phyloP scores from a whole-genome alignment of 306 rosid species.

The Betula pendula region DNA sequence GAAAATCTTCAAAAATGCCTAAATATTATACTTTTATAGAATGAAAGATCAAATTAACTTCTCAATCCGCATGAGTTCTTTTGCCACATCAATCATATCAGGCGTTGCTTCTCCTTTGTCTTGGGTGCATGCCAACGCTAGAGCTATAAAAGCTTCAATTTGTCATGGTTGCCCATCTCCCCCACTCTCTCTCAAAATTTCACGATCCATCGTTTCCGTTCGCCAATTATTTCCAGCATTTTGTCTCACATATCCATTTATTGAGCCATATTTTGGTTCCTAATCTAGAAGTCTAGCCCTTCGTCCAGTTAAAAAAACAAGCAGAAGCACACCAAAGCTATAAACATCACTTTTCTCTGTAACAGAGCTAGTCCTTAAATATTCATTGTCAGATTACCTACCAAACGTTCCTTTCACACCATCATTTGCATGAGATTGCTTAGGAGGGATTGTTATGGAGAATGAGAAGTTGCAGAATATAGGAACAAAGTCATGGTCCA shows the following conservation, averaged over 20 bases:
- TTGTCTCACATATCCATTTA: background rate
- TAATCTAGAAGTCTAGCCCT: no score
- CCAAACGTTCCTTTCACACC: background rate
- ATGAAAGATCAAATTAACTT: background rate
- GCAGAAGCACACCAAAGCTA: background rate
- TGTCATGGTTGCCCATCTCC: background rate
- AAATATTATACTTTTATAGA: no score
- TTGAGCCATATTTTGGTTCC: background rate
- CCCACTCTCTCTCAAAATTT: background rate
- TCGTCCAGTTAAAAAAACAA: background rate
- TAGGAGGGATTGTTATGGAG: background rate
- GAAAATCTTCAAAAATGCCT: no score
- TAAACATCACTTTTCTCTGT: background rate
- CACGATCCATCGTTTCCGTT: background rate
- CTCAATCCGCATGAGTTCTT: background rate
- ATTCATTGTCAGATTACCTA: background rate
- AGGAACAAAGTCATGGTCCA: slow-evolving; percentile 13
- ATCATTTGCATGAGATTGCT: background rate
- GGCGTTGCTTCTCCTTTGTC: background rate
- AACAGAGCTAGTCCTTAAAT: background rate
- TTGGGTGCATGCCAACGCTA: background rate
- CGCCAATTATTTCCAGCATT: background rate
- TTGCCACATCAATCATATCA: background rate
- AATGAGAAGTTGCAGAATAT: background rate
- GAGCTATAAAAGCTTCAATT: background rate